Evolutionary conservation across 2,329 filamentous ascomycete genomes (phyloP), one percentile per base, ranked within the genome.

Genomic region (Alternaria arbusti): DNA sequence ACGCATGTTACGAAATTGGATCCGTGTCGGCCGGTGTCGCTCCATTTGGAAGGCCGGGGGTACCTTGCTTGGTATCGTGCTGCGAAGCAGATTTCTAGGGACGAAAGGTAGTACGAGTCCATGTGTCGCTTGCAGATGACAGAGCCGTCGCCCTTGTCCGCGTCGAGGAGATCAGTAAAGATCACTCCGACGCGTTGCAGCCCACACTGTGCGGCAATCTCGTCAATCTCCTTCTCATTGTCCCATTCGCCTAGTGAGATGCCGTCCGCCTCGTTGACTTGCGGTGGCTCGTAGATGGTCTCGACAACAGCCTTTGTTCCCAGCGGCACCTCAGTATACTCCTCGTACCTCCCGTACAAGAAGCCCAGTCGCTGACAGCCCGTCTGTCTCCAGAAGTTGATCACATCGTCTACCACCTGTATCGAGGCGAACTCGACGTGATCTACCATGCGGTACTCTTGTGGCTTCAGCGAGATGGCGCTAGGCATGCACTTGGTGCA

Each of bases 401-500:
- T 89, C 60, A 98, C 89, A n/a, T 88, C 89, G 77, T 99, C 92
- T 72, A 98, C 92, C 32, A 98, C 88, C 57, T 89, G 86, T 4
- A 93, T 90, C 1, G 92, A 90, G 2, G 95, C 90, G 77, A 99
- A 98, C 80, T 99, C 96, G 67, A 99, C 96, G 79, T 99, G 96
- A 74, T 99, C 96, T 4, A 99, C 94, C 92, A 96, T 97, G 55
- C 96, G 93, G 79, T 95, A 99, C 20, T 91, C 86, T 80, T 99
- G 96, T 6, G 94, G 93, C 77, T 98, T 94, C 57, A 99, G 84
- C 11, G 93, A 97, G 76, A 99, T 99, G 59, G 96, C 95, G 68
- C 95, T 97, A 8, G 96, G 96, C 77, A 99, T 96, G 74, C 96
- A 99, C 79, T 98, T 99, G 62, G 93, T 96, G 83, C 96, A 99